phyloP scores from a whole-genome alignment of 83 land plant species.

The Picea engelmannii region DNA sequence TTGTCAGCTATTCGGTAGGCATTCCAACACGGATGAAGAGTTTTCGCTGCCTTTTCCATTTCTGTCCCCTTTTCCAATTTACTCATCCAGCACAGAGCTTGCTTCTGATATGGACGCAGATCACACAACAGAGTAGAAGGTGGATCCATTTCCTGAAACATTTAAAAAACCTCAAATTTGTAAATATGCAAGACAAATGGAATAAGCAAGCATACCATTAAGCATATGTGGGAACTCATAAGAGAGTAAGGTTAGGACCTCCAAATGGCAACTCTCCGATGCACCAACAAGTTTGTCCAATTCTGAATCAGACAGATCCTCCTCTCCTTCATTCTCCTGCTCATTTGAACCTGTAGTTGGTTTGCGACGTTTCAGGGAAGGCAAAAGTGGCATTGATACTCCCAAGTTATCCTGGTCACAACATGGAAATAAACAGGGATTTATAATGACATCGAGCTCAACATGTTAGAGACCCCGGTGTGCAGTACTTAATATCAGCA shows the following conservation, averaged over 20 bases:
- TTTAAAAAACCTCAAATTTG: not conserved
- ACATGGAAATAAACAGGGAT: not conserved
- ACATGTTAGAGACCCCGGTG: not conserved
- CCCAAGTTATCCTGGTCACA: slow-evolving; percentile 25
- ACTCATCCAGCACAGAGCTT: slow-evolving; percentile 93
- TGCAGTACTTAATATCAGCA: not conserved
- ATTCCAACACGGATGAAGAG: slow-evolving; percentile 90
- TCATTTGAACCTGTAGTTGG: slow-evolving; percentile 22
- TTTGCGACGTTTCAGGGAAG: slow-evolving; percentile 25
- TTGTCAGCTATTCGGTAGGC: slow-evolving; percentile 67
- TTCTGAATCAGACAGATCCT: slow-evolving; percentile 47
- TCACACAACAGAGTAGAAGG: slow-evolving; percentile 65
- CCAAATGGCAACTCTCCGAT: slow-evolving; percentile 37
- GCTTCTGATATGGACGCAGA: slow-evolving; percentile 81
- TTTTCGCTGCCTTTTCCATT: slow-evolving; percentile 62
- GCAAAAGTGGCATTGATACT: slow-evolving; percentile 19
- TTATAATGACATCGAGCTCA: not conserved
- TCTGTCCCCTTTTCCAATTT: slow-evolving; percentile 57
- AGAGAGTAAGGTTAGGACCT: slow-evolving; percentile 24
- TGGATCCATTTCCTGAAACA: slow-evolving; percentile 81
- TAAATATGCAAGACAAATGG: not conserved
- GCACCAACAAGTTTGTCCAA: slow-evolving; percentile 63
- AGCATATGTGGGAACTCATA: not conserved
- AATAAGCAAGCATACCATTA: not conserved
- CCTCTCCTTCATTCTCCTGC: slow-evolving; percentile 31